These are phyloP conservation scores for Ehretia macrophylla DNA, from an alignment of 257 asterid genomes.

Conservation along the genomic window DNA sequence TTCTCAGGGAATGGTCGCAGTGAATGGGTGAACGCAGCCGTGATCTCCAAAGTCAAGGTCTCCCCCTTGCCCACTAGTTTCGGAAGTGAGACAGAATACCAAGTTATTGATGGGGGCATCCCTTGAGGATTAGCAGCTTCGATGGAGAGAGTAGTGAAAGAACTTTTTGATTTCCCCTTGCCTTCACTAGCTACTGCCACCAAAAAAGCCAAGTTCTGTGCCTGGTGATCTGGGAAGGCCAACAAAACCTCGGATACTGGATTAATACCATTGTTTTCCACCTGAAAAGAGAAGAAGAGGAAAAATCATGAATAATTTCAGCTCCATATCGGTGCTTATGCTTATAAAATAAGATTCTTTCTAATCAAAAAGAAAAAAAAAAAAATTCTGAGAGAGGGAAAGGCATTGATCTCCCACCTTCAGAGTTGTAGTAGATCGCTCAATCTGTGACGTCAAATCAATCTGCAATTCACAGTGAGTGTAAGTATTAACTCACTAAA, in stretches of 20 bases:
- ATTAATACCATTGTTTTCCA: slow-evolving; percentile 60
- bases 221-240: slow-evolving; percentile 63
- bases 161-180: slow-evolving; percentile 61
- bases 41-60: slow-evolving; percentile 70
- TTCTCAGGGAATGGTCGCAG: slow-evolving; percentile 88
- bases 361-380: slow-evolving; percentile 7
- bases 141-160: slow-evolving; percentile 46
- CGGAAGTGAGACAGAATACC: slow-evolving; percentile 71
- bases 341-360: neutral
- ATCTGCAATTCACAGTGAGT: slow-evolving; percentile 49
- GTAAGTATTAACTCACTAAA: neutral
- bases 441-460: slow-evolving; percentile 79
- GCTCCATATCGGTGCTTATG: neutral
- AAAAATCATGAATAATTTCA: neutral
- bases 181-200: slow-evolving; percentile 48
- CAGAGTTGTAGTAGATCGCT: slow-evolving; percentile 46
- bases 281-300: slow-evolving; percentile 32
- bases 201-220: slow-evolving; percentile 60
- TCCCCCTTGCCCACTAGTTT: slow-evolving; percentile 68
- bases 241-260: slow-evolving; percentile 57
- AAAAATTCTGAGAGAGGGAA: slow-evolving; percentile 1
- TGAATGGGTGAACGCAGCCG: slow-evolving; percentile 57
- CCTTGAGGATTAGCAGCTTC: slow-evolving; percentile 52
- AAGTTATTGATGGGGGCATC: slow-evolving; percentile 60
- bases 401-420: slow-evolving; percentile 47